Evolutionary conservation across 1,284 basidiomycete genomes (phyloP), one percentile per base, ranked within the genome.

Genomic region (Ganoderma lingzhi): DNA sequence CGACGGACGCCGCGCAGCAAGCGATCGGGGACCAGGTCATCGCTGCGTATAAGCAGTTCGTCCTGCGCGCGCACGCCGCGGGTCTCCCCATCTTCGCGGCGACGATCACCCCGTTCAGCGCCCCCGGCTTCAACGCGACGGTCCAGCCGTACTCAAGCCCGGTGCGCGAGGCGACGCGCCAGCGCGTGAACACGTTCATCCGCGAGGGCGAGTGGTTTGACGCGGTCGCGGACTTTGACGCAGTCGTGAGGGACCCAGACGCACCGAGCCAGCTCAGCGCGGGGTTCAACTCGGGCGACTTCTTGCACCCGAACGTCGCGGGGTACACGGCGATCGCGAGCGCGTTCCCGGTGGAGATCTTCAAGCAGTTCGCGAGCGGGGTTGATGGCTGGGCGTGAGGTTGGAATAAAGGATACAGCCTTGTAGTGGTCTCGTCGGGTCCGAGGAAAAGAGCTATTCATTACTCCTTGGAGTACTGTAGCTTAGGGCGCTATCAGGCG

Each of bases 31-130:
- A 83, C 76, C 76, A 76, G 14, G 71, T 87, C 70, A 84, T 86
- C 73, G 76, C 76, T 45, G 84, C 84, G 6, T 84, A 78, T 77
- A 78, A 82, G 71, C 86, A 87, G 76, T 84, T 87, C 65, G 76
- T 81, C 69, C 75, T 79, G 4, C 81, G 84, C 28, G 76, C 84
- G 17, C 84, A 84, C 72, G 80, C 84, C 0, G 73, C 76, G 8
- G 80, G 81, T 15, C 80, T 86, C 60, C 83, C 83, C 12, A 78
- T 86, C 42, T 84, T 86, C 76, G 85, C 78, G 3, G 84, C 84
- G 35, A 87, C 86, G 1, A 87, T 87, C 73, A 86, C 85, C 32
- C 85, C 85, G 6, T 86, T 86, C 77, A 77, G 79, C 69, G 82
- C 78, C 41, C 80, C 80, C 44, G 67, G 67, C 44, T 73, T 73